A percentile compares a stretch with the other conserved stretches of the same genome.
These are phyloP conservation scores for Trichophyton benhamiae DNA, from an alignment of 2,329 filamentous ascomycete species.

Conservation along the genomic window DNA sequence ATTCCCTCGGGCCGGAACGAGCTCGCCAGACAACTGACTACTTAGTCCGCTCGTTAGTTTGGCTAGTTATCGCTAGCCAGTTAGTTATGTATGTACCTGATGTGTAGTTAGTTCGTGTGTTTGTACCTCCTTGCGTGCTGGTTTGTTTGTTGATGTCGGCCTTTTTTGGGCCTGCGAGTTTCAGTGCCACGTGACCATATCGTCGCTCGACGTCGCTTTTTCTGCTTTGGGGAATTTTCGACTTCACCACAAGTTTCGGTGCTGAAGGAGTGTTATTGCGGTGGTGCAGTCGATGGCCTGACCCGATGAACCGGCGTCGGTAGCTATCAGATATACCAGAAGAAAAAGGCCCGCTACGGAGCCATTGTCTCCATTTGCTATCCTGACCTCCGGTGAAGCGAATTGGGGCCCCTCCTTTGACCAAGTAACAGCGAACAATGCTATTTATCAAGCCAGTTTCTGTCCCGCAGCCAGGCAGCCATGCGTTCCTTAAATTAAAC, in stretches of 20 bases:
- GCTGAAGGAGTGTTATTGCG: neutral
- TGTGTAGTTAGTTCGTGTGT: neutral
- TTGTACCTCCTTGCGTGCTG: neutral
- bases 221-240: neutral
- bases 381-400: neutral
- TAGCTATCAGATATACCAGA: neutral
- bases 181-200: neutral
- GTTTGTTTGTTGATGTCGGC: neutral
- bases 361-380: neutral
- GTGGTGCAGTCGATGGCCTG: neutral
- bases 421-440: neutral
- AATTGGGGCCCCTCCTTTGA: neutral
- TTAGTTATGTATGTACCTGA: neutral
- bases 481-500: neutral
- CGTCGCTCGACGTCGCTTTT: neutral
- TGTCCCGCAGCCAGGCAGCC: neutral
- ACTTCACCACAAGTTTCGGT: neutral
- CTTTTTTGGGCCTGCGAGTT: neutral
- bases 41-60: too few species aligned
- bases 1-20: neutral
- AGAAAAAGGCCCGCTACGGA: too few species aligned
- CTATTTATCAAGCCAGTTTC: neutral
- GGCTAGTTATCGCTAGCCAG: too few species aligned
- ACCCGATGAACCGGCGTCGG: neutral
- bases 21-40: too few species aligned